Evolutionary conservation across 2,329 filamentous ascomycete genomes (phyloP).

Genomic region (Alternaria gaisen): DNA sequence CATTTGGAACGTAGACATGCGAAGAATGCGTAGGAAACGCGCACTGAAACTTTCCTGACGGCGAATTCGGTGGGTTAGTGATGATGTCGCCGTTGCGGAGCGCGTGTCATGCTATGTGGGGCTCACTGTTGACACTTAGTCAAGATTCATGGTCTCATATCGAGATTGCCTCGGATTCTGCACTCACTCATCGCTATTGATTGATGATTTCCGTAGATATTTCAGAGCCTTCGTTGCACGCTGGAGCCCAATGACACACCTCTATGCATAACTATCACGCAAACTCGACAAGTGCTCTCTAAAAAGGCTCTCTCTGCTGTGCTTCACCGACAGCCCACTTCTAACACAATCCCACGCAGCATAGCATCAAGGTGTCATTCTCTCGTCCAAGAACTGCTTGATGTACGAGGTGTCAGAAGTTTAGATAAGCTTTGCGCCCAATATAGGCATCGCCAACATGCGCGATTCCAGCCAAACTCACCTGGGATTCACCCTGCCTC

Average conservation of each 20-base stretch:
- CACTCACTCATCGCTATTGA: neutral
- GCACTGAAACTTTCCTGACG: neutral
- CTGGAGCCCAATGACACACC: neutral
- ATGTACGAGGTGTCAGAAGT: neutral
- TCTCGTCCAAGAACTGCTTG: neutral
- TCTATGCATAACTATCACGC: neutral
- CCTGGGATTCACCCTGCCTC: neutral
- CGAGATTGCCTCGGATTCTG: neutral
- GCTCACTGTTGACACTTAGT: neutral
- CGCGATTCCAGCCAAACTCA: neutral
- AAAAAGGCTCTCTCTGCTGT: neutral
- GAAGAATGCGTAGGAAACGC: neutral
- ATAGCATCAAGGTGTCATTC: neutral
- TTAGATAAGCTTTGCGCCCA: neutral
- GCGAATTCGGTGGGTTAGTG: neutral
- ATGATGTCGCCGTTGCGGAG: neutral
- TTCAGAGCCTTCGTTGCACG: neutral
- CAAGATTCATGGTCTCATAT: neutral
- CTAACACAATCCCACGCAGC: neutral
- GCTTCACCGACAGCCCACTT: neutral
- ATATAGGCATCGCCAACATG: neutral
- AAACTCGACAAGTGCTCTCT: neutral
- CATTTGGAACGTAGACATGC: neutral
- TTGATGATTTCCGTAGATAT: neutral
- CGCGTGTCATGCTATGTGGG: neutral